Evolutionary conservation across 805 yeast genomes (phyloP), one percentile per base, ranked within the genome.

Genomic region (Nakazawaea wickerhamii): DNA sequence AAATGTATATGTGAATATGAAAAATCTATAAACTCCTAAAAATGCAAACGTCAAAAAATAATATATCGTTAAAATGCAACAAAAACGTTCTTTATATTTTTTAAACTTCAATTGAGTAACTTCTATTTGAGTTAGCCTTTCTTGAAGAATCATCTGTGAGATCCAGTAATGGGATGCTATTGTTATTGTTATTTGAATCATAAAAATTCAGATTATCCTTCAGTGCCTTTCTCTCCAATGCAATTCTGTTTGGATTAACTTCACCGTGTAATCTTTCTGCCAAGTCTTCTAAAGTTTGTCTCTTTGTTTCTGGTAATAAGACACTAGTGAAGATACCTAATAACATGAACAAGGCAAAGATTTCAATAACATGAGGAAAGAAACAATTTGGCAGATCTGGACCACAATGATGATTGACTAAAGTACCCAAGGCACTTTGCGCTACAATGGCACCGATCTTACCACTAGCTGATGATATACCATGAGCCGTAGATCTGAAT

Each of bases 291-390:
- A 84, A 72, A 38, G 91, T 81, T 74, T 73, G 75, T 70, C 90
- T 75, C 73, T 80, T 81, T 42, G 93, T 84, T 71, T 84, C 93
- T 52, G 91, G 91, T 48, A 84, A 62, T 54, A 83, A 69, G 43
- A 80, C 60, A 14, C 86, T 62, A 36, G 75, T 57, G 55, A 69
- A 63, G 52, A 78, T 54, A 68, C 93, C 93, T 40, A 77, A 54
- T 65, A 84, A 70, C 93, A 84, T 84, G 75, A 84, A 84, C 44
- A 84, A 69, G 15, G 93, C 90, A 60, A 81, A 84, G 59, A 84
- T 83, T 67, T 84, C 84, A 88, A 84, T 83, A 48, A 84, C 89
- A 55, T 84, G 90, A 32, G 85, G 84, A 62, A 83, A 72, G 80
- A 74, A 84, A 77, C 90, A 84, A 66, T 77, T 73, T 31, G 53